Base-by-base conservation (phyloP, 2,329 filamentous ascomycete genomes). In the Aspergillus eucalypticola region DNA sequence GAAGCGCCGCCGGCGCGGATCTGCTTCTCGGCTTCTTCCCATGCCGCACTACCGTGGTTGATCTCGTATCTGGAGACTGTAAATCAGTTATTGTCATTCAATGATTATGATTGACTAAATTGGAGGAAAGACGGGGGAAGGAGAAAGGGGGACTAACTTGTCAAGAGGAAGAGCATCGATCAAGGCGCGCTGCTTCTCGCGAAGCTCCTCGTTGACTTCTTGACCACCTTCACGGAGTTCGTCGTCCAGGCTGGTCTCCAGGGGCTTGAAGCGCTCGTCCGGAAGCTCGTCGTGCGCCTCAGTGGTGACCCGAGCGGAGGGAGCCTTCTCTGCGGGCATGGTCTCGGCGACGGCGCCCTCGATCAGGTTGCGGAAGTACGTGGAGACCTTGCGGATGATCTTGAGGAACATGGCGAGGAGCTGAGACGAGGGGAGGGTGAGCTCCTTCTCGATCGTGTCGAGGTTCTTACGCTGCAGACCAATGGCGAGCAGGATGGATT, bases 351-450 rank as follows among this genome's bases (percentile, higher is more conserved):
- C 88, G 0, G 91, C 92, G 3, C 86, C 87, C 44, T 92, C 86
- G 2, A 97, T 83, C 0, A 98, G 78, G 3, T 83, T 80, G 32
- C 88, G 86, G 77, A 99, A 95, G 72, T 93, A 86, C 2, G 85
- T 83, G 2, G 90, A 90, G 41, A 96, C 84, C 80, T 98, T 98
- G 66, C 92, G 87, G 61, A 97, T 84, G 62, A 96, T 90, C 82
- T 99, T 99, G 75, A 96, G 91, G 76, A 99, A 98, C 90, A 98
- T 96, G 62, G 94, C 93, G 63, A 99, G 82, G 3, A 97, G 81
- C 78, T 98, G 95, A 48, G 88, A 89, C 2, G 86, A 84, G 0
- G 86, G 86, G 5, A 97, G 79, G 7, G 83, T 84, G 3, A 96
- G 78, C 71, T 99, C 95, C 64, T 88, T 87, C 63, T 93, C 89